Conservation (phyloP, 2,329 filamentous ascomycete genomes). For the Microcyclosporella mali region DNA sequence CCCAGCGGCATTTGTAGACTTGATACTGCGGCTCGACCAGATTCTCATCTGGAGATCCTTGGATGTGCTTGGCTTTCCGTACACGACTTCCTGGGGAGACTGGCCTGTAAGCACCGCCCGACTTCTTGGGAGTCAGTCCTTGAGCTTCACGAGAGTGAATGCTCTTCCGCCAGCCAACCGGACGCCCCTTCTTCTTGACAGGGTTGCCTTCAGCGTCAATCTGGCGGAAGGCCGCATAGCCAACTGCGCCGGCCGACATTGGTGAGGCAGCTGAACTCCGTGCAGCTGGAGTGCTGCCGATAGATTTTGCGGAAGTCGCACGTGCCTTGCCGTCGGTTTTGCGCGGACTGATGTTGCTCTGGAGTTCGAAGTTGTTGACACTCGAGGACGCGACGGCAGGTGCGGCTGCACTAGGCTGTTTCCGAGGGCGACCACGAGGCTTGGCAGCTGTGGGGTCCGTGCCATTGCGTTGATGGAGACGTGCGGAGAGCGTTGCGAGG, state of each 20-base stretch:
- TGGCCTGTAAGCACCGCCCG: conserved; percentile 6
- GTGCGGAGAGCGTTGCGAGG: conserved; percentile 1
- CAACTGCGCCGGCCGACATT: conserved; percentile 21
- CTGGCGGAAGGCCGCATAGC: conserved; percentile 40
- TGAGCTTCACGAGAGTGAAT: conserved; percentile 37
- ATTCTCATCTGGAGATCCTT: neutral
- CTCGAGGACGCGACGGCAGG: conserved; percentile 3
- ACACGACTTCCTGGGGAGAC: conserved; percentile 8
- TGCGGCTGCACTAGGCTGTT: too few species aligned
- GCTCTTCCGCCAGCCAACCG: conserved; percentile 45
- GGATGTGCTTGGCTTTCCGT: conserved; percentile 11
- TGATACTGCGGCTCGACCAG: conserved; percentile 32
- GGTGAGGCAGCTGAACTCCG: neutral
- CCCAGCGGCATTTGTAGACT: conserved; percentile 55
- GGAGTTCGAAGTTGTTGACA: too few species aligned
- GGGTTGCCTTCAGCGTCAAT: conserved; percentile 29
- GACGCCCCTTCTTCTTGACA: conserved; percentile 42
- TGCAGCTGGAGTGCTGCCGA: neutral
- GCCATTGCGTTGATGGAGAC: neutral
- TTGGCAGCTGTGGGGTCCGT: neutral
- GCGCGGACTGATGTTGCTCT: too few species aligned
- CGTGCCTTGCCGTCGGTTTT: neutral
- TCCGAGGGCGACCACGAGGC: conserved; percentile 7
- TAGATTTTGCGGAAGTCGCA: neutral
- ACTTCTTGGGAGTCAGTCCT: conserved; percentile 22